phyloP scores from a whole-genome alignment of 768 basidiomycete species.

The Phanerodontia chrysosporium region DNA sequence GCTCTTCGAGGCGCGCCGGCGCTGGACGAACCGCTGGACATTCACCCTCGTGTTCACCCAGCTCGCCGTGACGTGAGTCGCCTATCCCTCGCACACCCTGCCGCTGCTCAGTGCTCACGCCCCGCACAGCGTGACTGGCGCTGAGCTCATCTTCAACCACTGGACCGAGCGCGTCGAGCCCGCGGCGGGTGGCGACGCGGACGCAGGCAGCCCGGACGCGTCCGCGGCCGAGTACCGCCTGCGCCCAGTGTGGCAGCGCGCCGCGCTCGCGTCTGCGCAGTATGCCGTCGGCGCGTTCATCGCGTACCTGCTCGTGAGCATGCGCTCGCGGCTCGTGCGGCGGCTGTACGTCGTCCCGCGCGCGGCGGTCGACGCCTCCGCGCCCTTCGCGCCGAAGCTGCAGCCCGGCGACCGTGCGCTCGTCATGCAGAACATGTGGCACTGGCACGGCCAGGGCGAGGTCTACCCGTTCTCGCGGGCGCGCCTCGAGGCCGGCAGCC shows the following conservation, averaged over 20 bases:
- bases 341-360: constrained; percentile 19
- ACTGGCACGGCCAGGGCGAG: constrained; percentile 15
- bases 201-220: neutral
- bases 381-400: neutral
- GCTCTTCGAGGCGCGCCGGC: constrained; percentile 22
- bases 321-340: constrained; percentile 20
- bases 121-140: constrained; percentile 11
- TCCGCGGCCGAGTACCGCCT: constrained; percentile 14
- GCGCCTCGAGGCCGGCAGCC: constrained; percentile 9
- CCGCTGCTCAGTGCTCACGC: neutral
- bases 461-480: constrained; percentile 15
- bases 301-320: constrained; percentile 17
- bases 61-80: constrained; percentile 21
- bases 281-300: constrained; percentile 16
- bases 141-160: constrained; percentile 21
- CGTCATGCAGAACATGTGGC: constrained; percentile 18
- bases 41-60: constrained; percentile 20
- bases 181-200: no score
- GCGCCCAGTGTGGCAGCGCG: constrained; percentile 22
- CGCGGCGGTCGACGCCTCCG: neutral
- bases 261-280: constrained; percentile 5
- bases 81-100: neutral
- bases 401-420: constrained; percentile 9
- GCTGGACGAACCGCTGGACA: constrained; percentile 23
- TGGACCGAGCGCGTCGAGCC: constrained; percentile 18